Percentiles rank a stretch among this genome's conserved stretches.
Conservation (phyloP, 163 green algal genomes). For the Trebouxiophyceae sp. region DNA sequence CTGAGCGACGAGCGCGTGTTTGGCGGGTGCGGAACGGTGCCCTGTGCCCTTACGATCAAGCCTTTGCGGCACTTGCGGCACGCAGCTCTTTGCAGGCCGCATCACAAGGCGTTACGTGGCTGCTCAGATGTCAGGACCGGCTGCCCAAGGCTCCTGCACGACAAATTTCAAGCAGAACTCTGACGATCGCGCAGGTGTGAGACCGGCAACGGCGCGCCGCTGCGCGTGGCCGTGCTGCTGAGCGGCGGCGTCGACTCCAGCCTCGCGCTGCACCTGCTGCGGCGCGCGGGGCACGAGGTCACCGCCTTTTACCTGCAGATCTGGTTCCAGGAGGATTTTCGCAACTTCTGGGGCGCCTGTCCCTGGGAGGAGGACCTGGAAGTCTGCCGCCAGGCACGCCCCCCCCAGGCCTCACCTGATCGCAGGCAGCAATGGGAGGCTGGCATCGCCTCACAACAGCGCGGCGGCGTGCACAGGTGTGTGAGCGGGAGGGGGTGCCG, state of each 20-base stretch:
- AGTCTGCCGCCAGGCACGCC: slow-evolving; percentile 55
- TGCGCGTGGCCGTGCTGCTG: slow-evolving; percentile 80
- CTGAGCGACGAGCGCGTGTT: no score
- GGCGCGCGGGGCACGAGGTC: slow-evolving; percentile 77
- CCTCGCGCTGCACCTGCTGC: slow-evolving; percentile 75
- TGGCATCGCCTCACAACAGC: neutral
- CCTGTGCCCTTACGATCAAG: no score
- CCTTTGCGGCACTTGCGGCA: no score
- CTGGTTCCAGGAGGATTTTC: slow-evolving; percentile 93
- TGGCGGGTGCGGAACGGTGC: no score
- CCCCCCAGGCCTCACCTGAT: no score
- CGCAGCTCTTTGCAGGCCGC: no score
- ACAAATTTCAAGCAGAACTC: no score
- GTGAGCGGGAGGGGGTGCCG: slow-evolving; percentile 49
- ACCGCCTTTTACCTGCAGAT: slow-evolving; percentile 97
- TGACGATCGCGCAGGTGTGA: slow-evolving; percentile 34
- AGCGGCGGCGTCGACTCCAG: slow-evolving; percentile 95
- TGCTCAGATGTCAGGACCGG: no score
- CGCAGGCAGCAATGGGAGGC: neutral
- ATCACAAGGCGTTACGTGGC: no score
- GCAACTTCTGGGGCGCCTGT: slow-evolving; percentile 91
- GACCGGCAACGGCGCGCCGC: slow-evolving; percentile 3
- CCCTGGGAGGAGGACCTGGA: slow-evolving; percentile 96
- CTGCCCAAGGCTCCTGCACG: no score
- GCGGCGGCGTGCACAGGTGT: slow-evolving; percentile 20